phyloP scores from a whole-genome alignment of 1,139 yeast species.

The Candida freyschussii region DNA sequence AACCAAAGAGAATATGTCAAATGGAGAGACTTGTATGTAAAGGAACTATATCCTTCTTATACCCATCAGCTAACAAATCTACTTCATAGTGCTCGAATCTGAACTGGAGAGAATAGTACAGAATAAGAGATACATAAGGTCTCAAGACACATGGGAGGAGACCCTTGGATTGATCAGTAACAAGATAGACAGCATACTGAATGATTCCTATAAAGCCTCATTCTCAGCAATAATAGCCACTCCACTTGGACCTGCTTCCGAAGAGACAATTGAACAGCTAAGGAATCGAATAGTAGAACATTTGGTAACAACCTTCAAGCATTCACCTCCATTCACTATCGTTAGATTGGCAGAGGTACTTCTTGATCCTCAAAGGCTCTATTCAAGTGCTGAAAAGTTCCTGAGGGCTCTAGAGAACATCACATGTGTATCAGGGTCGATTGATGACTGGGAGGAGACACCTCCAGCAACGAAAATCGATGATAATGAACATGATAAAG shows the following conservation, averaged over 20 bases:
- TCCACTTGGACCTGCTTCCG: constrained; percentile 8
- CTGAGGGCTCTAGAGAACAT: constrained; percentile 33
- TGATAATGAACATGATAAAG: background rate
- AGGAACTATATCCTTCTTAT: no score
- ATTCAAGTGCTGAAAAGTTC: constrained; percentile 32
- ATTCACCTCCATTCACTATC: constrained; percentile 54
- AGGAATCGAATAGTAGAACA: constrained; percentile 22
- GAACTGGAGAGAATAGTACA: constrained; percentile 10
- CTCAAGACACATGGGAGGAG: constrained; percentile 7
- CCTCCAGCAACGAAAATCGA: background rate
- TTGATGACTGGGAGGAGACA: constrained; percentile 24
- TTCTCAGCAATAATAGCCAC: constrained; percentile 4
- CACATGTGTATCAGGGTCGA: constrained; percentile 31
- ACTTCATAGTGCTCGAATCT: constrained; percentile 1
- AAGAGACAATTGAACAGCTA: constrained; percentile 22
- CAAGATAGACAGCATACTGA: constrained; percentile 7
- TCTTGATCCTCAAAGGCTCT: constrained; percentile 36
- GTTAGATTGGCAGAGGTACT: constrained; percentile 52
- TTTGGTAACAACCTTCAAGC: constrained; percentile 29
- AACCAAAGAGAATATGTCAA: no score
- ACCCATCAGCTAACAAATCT: background rate
- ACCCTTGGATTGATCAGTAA: constrained; percentile 3
- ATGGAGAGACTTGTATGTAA: no score
- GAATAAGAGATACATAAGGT: constrained; percentile 4
- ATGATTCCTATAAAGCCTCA: constrained; percentile 3